Base-by-base conservation (phyloP, 768 basidiomycete genomes). In the Infundibulicybe gibba region DNA sequence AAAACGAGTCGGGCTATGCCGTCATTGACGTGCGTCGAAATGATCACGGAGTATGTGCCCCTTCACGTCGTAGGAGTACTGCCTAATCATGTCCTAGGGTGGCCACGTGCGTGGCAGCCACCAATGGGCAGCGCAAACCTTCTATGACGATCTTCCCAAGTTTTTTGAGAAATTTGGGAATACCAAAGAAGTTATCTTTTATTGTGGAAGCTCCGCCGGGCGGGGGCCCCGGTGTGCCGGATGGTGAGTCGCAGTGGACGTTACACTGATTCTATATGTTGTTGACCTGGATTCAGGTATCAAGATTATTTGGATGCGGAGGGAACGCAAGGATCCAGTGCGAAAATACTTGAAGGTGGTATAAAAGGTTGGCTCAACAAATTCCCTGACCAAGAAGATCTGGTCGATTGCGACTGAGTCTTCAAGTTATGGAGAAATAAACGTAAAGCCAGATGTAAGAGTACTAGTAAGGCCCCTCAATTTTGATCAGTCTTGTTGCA, bases 171-270 rank as follows among this genome's bases (percentile, higher is more conserved):
- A 65, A 43, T 69, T 75, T 52, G 62, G 62, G 42, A 54, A 65
- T 17, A 71, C 65, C 0, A 53, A 61, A 9, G 60, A 63, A 11
- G 76, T 82, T 8, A 69, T 81, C 6, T 81, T 82, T 48, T 81
- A 81, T 47, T 81, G 77, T 47, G 61, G 67, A 35, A 75, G 75
- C 52, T 79, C 76, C 1, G 62, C 65, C 35, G 79, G 78, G 14
- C 64, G 80, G 21, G 79, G 67, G 1, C 77, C 79, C 13, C 65
- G 80, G 11, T 78, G 74, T 59, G 79, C 78, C 15, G 73, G 70
- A 58, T 82, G 79, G 81, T 80, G 57, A 30, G 66, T 50, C 38
- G 11, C 17, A 43, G 14, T 21, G 34, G 11, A 2, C 21, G 33
- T 44, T 20, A 12, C 31, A 5, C 16, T 32, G 11, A 31, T 31